A percentile compares a stretch with the other conserved stretches of the same genome.
These are phyloP conservation scores for Magnolia kwangsiensis DNA, from an alignment of 164 flowering plant species.

Conservation along the genomic window DNA sequence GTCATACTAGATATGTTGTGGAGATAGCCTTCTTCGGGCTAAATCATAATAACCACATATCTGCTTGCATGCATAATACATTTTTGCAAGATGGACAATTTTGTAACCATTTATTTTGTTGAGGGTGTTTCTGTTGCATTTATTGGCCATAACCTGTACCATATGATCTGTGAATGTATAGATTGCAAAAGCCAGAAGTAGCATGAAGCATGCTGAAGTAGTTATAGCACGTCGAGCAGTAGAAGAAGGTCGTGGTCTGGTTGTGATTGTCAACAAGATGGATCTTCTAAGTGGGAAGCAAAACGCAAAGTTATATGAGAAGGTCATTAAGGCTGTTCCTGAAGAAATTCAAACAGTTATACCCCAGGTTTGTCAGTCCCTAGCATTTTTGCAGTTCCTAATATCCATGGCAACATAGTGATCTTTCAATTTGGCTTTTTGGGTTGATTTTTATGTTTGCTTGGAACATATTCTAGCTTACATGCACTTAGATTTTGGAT, in stretches of 20 bases:
- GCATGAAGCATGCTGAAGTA: constrained; percentile 92
- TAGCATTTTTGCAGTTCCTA: not conserved
- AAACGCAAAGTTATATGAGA: constrained; percentile 42
- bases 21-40: no score
- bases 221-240: constrained; percentile 91
- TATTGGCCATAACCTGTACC: no score
- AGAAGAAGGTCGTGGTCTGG: constrained; percentile 95
- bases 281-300: constrained; percentile 70
- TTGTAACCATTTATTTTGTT: no score
- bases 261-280: constrained; percentile 93
- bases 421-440: not conserved
- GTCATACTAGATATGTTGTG: no score
- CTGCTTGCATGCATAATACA: no score
- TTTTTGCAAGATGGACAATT: no score
- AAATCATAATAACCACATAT: no score
- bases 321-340: constrained; percentile 76
- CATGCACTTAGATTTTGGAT: not conserved
- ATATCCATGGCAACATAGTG: not conserved
- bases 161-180: constrained; percentile 18
- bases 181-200: constrained; percentile 74
- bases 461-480: not conserved
- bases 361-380: constrained; percentile 68
- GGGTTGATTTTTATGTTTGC: not conserved
- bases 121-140: no score
- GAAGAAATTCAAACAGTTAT: constrained; percentile 84